These are phyloP conservation scores for Emmonsia crescens DNA, from an alignment of 2,329 filamentous ascomycete species.

Conservation along the genomic window DNA sequence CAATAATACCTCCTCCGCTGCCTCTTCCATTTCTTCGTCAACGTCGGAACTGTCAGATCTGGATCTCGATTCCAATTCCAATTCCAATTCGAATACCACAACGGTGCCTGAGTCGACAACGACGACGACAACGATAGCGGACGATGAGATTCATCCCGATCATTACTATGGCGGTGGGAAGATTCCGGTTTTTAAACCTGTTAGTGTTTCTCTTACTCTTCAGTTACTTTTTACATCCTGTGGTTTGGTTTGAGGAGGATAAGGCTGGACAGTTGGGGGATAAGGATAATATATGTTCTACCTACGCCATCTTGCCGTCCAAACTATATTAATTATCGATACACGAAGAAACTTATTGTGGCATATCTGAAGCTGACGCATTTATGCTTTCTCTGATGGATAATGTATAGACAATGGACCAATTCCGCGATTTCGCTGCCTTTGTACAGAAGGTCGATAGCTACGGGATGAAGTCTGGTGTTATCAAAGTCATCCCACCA, in stretches of 20 bases:
- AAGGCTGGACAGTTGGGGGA: neutral
- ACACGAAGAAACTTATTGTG: neutral
- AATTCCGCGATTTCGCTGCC: slow-evolving; percentile 86
- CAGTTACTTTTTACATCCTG: neutral
- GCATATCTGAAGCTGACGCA: neutral
- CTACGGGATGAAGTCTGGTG: slow-evolving; percentile 95
- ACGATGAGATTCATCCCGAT: slow-evolving; percentile 66
- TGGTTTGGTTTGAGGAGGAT: neutral
- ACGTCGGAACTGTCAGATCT: slow-evolving; percentile 30
- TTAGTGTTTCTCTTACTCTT: slow-evolving; percentile 32
- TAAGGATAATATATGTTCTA: neutral
- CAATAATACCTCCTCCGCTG: slow-evolving; percentile 18
- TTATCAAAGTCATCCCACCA: slow-evolving; percentile 90
- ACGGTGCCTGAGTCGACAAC: slow-evolving; percentile 26
- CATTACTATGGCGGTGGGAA: slow-evolving; percentile 75
- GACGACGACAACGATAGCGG: neutral
- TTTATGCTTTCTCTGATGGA: neutral
- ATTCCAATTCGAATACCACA: slow-evolving; percentile 12
- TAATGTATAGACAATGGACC: slow-evolving; percentile 59
- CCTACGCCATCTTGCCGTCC: neutral
- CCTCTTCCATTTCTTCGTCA: neutral
- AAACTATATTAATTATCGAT: neutral
- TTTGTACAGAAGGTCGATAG: slow-evolving; percentile 85
- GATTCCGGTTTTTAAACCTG: slow-evolving; percentile 86
- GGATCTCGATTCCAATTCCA: slow-evolving; percentile 26